Base-by-base conservation (phyloP, 1,284 basidiomycete species). In the Lentinus polychrous region DNA sequence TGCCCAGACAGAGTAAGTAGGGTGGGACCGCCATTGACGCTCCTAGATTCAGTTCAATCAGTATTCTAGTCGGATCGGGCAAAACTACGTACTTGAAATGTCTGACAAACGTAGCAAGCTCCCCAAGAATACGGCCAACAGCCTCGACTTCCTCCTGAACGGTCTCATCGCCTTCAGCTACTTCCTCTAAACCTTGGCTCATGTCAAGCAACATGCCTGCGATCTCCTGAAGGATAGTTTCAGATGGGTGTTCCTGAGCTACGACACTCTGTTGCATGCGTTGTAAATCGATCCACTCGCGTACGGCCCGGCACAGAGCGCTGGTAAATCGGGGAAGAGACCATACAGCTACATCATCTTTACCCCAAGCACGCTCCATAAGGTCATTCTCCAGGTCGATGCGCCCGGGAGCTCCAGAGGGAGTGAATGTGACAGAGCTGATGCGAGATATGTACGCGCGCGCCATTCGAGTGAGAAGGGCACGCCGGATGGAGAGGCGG, bases 311-410 rank as follows among this genome's bases (percentile, higher is more conserved):
- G 24, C 70, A 69, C 8, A 87, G 58, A 37, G 75, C 66, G 39
- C 68, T 69, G 0, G 78, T 78, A n/a, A 86, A 69, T 32, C 77
- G 70, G 6, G 71, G 71, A 12, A 83, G 71, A 49, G 85, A 81
- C 79, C 83, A 86, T n/a, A 66, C 62, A 2, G 69, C 61, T 10
- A 73, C 64, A 36, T 81, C 79, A 43, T 84, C 78, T 56, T 76
- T 79, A 1, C 78, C 71, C 82, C 82, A 88, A 0, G 83, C 84
- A 2, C 75, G 74, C 53, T 85, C 82, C 72, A 88, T 74, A 42
- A 86, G 60, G 15, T 79, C 78, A 36, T 67, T 67, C 48, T 79
- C 78, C 11, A 87, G 60, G 43, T 78, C 76, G 55, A 85, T 67
- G 38, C 76, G 68, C 0, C 72, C 73, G 0, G 81, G 78, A 2